Base-by-base conservation (phyloP, 345 rosid species). In the Mangifera indica region DNA sequence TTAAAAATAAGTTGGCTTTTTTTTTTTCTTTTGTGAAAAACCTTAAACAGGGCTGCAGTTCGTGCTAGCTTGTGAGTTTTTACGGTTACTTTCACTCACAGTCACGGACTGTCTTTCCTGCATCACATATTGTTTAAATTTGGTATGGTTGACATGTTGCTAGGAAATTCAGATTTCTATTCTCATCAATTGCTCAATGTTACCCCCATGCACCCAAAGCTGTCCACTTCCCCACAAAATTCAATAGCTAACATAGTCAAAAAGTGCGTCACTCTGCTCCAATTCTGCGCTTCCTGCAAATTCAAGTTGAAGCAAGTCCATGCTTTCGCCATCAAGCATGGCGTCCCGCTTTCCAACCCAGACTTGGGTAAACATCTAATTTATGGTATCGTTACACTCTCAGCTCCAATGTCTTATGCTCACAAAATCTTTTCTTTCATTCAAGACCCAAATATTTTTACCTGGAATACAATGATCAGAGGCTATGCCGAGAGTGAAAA, bases 391-490 rank as follows among this genome's bases (percentile, higher is more conserved):
- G 96, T 90, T 0, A 79, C 85, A 17, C 87, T 88, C 76, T 84
- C 93, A 13, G 80, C 84, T 34, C 85, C 92, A 42, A 87, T 93
- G 82, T 60, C 78, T 11, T 93, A 91, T 74, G 87, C 89, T 59
- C 86, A 51, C 64, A 81, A 22, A 4, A 78, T 90, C 72, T 90
- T 93, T 72, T 66, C 79, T 68, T 80, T 67, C 10, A 73, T 87
- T 25, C 77, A 75, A 7, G 72, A 70, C 76, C 87, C 91, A 20
- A 79, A 83, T 66, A 75, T 87, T 58, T 93, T 90, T 77, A 71
- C 83, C 4, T 91, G 93, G 93, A 93, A 93, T 75, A 84, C 94
- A 0, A 79, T 93, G 83, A 93, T 91, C 44, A 84, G 89, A 82
- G 96, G 97, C 63, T 90, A 90, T 75, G 87, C 91, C 0, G 97